Conservation (phyloP, 139 green algal species). For the Edaphochlamys debaryana region DNA sequence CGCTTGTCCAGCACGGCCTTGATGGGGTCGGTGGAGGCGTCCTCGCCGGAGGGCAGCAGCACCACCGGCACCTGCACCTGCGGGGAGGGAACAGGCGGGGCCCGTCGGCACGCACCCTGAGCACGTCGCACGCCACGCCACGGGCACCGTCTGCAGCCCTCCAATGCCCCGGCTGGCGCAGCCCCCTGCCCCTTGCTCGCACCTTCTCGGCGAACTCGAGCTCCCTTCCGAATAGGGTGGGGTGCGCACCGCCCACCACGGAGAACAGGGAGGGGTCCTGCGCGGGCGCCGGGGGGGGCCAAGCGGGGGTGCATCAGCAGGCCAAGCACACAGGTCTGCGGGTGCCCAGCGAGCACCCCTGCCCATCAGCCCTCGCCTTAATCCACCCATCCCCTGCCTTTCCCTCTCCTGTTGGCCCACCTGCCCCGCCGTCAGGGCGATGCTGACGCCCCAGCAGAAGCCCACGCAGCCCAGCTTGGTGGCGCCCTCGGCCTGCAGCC, state of each 20-base stretch:
- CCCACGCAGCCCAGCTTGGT: conserved; percentile 43
- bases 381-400: too few species aligned
- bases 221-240: conserved; percentile 42
- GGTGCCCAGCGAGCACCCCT: too few species aligned
- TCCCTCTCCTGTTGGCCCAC: neutral
- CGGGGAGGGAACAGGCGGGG: too few species aligned
- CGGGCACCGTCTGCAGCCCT: too few species aligned
- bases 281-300: too few species aligned
- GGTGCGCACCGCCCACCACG: conserved; percentile 38
- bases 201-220: neutral
- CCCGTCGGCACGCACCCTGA: too few species aligned
- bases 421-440: conserved; percentile 25
- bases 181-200: too few species aligned
- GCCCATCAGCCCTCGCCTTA: too few species aligned
- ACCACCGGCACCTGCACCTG: conserved; percentile 30
- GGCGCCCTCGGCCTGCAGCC: conserved; percentile 26
- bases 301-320: too few species aligned
- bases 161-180: too few species aligned
- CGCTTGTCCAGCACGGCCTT: conserved; percentile 21
- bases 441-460: conserved; percentile 53
- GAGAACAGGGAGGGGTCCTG: conserved; percentile 34
- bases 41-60: conserved; percentile 37
- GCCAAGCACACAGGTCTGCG: too few species aligned
- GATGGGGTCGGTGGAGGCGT: conserved; percentile 2
- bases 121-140: too few species aligned